Conservation (phyloP, 2,329 filamentous ascomycete species). For the Trichophyton benhamiae region DNA sequence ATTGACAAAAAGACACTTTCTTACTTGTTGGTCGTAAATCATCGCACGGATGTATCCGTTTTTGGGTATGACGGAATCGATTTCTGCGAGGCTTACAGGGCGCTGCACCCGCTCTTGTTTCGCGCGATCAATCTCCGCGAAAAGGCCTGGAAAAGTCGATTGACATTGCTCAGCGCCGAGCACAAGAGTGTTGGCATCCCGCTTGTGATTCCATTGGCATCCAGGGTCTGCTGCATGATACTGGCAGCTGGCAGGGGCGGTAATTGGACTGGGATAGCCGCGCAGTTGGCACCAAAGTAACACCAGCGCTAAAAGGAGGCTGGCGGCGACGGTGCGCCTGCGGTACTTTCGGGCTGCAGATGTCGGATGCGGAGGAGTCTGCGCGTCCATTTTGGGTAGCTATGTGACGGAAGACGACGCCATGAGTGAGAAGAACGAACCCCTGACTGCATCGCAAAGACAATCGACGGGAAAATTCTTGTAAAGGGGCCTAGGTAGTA, state of each 20-base stretch:
- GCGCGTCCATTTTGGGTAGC: neutral
- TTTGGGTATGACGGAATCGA: slow-evolving; percentile 23
- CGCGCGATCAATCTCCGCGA: slow-evolving; percentile 26
- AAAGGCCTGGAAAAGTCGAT: slow-evolving; percentile 32
- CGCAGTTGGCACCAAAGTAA: slow-evolving; percentile 1
- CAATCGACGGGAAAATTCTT: neutral
- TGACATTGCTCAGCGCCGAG: slow-evolving; percentile 26
- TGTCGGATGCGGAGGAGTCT: neutral
- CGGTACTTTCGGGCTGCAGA: neutral
- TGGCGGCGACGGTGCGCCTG: neutral
- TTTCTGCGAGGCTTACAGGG: slow-evolving; percentile 24
- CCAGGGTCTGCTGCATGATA: neutral
- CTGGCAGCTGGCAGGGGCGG: neutral
- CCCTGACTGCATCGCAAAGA: neutral
- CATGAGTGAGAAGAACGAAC: neutral
- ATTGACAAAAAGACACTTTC: neutral
- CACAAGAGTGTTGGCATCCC: slow-evolving; percentile 28
- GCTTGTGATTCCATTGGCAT: neutral
- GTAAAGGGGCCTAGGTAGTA: neutral
- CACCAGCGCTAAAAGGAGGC: neutral
- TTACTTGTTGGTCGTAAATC: slow-evolving; percentile 27
- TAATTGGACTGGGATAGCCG: neutral
- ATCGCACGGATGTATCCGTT: slow-evolving; percentile 29
- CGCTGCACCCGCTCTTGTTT: slow-evolving; percentile 15
- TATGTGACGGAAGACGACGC: neutral